Evolutionary conservation across 2,329 filamentous ascomycete species (phyloP).

Genomic region (Penicillium sp.): DNA sequence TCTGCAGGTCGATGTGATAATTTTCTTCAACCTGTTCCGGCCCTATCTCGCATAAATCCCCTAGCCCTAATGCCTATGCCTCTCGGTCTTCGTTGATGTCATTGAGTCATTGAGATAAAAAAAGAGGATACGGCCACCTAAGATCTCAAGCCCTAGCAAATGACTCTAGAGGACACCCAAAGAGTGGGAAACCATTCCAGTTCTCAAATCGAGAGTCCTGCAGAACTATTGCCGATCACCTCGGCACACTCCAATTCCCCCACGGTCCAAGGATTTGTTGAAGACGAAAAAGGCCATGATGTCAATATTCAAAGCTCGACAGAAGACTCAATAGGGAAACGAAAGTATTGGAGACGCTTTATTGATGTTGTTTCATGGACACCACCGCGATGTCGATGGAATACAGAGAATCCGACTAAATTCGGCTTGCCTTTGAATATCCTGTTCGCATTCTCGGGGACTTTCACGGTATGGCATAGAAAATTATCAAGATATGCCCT

Average conservation of each 20-base stretch:
- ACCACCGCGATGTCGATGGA: conserved; percentile 66
- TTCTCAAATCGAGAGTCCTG: not conserved
- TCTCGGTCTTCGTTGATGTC: not conserved
- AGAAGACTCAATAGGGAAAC: not conserved
- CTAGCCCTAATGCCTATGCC: not conserved
- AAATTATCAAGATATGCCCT: not conserved
- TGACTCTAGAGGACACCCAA: not conserved
- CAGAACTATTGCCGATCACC: not conserved
- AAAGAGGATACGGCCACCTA: not conserved
- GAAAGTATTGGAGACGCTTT: not conserved
- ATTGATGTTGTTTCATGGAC: conserved; percentile 52
- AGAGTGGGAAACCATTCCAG: not conserved
- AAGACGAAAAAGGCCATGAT: not conserved
- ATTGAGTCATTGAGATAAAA: not conserved
- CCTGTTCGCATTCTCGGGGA: conserved; percentile 59
- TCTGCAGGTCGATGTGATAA: not conserved
- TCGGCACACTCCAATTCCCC: not conserved
- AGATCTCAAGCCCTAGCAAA: not conserved
- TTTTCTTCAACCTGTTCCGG: not conserved
- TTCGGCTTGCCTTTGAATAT: conserved; percentile 69
- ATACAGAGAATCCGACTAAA: conserved; percentile 62
- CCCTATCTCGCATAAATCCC: not conserved
- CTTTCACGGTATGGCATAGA: conserved; percentile 27
- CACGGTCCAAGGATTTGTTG: not conserved
- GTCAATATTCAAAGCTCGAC: not conserved